Conservation (phyloP, 306 rosid species). For the Urtica urens region DNA sequence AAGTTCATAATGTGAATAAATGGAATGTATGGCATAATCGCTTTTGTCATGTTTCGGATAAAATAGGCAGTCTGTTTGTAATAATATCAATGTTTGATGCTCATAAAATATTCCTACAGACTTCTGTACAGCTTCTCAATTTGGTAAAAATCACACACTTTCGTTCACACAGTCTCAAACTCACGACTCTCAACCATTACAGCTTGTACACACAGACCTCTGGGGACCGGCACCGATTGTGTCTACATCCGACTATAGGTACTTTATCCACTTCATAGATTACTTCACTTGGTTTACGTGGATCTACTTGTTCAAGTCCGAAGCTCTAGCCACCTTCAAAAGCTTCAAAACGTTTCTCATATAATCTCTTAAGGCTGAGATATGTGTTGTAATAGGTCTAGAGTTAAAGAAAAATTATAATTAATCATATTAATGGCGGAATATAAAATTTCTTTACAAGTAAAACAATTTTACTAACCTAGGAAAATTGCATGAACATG, state of each 20-base stretch:
- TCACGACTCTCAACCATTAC: conserved; percentile 1
- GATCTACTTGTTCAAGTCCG: not conserved
- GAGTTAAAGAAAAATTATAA: no score
- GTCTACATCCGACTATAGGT: not conserved
- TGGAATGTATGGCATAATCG: no score
- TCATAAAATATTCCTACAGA: no score
- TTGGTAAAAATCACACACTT: not conserved
- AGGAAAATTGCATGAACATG: no score
- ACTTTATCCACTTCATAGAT: not conserved
- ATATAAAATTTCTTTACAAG: no score
- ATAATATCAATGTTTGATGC: no score
- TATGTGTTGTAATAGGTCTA: no score
- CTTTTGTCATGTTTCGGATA: no score
- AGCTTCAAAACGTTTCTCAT: not conserved
- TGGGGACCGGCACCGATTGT: not conserved
- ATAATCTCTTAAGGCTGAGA: not conserved
- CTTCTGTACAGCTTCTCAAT: not conserved
- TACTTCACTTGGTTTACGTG: not conserved
- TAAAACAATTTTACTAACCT: no score
- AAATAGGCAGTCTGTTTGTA: no score
- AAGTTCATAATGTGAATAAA: no score
- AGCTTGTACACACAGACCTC: not conserved
- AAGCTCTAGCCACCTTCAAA: not conserved
- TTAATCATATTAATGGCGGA: no score
- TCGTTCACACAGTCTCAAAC: conserved; percentile 11